Conservation (phyloP, 2,329 filamentous ascomycete genomes). For the Botrytis medusae region DNA sequence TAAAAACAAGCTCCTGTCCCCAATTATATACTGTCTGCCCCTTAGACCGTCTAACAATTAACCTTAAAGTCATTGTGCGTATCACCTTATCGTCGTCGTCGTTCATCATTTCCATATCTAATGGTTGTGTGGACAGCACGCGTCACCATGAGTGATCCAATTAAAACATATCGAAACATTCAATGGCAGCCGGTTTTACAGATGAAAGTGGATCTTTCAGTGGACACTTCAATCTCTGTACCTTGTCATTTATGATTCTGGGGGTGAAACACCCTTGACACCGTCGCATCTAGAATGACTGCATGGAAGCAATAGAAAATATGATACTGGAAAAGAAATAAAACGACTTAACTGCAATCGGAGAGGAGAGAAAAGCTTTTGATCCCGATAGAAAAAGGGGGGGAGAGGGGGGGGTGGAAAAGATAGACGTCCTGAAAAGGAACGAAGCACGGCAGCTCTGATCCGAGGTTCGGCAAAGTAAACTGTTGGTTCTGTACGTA, state of each 20-base stretch:
- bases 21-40: not conserved
- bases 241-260: not conserved
- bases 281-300: not conserved
- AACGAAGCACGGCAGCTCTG: not conserved
- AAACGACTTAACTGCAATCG: not conserved
- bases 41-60: not conserved
- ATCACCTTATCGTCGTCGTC: not conserved
- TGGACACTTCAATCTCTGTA: not conserved
- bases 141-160: not conserved
- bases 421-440: not conserved
- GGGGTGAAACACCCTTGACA: not conserved
- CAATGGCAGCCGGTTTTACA: not conserved
- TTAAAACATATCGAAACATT: not conserved
- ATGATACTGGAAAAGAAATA: not conserved
- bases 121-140: not conserved
- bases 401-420: not conserved
- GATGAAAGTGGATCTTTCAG: not conserved
- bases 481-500: not conserved
- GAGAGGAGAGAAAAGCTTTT: not conserved
- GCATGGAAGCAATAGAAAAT: not conserved
- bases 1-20: not conserved
- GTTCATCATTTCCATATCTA: not conserved
- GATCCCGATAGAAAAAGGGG: not conserved
- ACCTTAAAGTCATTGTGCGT: not conserved
- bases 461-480: not conserved